Base-by-base conservation (phyloP, 1,139 yeast genomes). In the Yamadazyma oceani region DNA sequence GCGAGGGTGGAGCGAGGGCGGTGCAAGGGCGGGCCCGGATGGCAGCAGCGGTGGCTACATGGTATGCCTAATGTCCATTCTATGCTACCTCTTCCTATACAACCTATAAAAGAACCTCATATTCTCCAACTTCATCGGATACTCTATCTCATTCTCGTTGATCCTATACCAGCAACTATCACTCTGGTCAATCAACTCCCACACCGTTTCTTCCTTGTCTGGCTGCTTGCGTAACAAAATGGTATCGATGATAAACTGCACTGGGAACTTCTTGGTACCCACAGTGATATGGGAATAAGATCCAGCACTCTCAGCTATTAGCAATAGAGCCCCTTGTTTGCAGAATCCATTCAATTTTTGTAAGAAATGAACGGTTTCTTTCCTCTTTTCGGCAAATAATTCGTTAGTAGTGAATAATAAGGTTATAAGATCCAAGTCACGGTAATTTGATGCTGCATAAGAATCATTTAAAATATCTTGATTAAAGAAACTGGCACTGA, bases 301-400 rank as follows among this genome's bases (percentile, higher is more conserved):
- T 0, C 96, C 96, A 0, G 96, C 96, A 62, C 94, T 83, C 53
- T 88, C 96, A 1, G 87, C 80, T 27, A 88, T 78, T 34, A 88
- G 66, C 26, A 88, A 61, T 25, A 75, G 60, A 13, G 87, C 61
- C 0, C 89, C 94, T 1, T 58, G 42, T 29, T 55, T 55, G 56
- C 86, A 86, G 39, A 53, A 49, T 17, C 49, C 45, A 44, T 68
- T 82, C 46, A 73, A 63, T 25, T 55, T 57, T 40, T 80, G 83
- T 38, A 88, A 66, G 38, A 85, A 73, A 35, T 69, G 64, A 32
- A 86, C 74, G 1, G 94, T 76, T 34, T 72, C 78, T 0, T 76
- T 66, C 49, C 78, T 78, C 45, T 86, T 77, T 42, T 80, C 88
- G 9, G 83, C 73, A 56, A 88, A 87, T 10, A 88, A 66, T 55